Base-by-base conservation (phyloP, 192 early-diverging fungal genomes). In the Mortierella alpina region DNA sequence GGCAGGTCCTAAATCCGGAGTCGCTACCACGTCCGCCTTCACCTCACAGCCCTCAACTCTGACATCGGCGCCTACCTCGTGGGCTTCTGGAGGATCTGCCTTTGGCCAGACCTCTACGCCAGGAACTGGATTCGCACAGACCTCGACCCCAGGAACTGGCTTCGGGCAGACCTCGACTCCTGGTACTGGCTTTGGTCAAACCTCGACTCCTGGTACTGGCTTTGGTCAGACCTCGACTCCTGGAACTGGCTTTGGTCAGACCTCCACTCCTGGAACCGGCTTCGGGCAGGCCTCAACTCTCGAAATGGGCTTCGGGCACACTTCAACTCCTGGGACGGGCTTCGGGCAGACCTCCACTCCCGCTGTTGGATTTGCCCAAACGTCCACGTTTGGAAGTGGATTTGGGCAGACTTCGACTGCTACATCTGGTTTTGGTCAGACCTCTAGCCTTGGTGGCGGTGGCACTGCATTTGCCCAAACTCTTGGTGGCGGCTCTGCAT, bases 41-140 rank as follows among this genome's bases (percentile, higher is more conserved):
- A 60, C 47, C n/a, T 2, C 31, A 2, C 58, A 67, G 50, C 13
- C 69, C 8, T 55, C 70, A 7, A 14, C 71, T 14, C 1, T 51
- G 56, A 73, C 71, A 44, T 39, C 71, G n/a, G 63, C 71, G 10
- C 61, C 61, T 22, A 48, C 18, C 12, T 50, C 71, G 6, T 73
- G 71, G 71, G 71, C 55, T 47, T 50, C 70, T 39, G 15, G 45
- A 20, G 63, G 71, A n/a, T 46, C 46, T 20, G 67, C 45, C 7
- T 76, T 76, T 45, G 66, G 73, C 17, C 65, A 68, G 10, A 63
- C 59, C 41, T 75, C 73, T 14, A 47, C 50, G 23, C 11, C 62
- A 8, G 77, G 63, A 18, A 23, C 41, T 11, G 67, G 68, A 20
- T 70, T 70, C 41, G 63, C 49, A 11, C 63, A 65, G 31, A 65